Base-by-base conservation (phyloP, 1,139 yeast genomes). In the Suhomyces atakaporum region DNA sequence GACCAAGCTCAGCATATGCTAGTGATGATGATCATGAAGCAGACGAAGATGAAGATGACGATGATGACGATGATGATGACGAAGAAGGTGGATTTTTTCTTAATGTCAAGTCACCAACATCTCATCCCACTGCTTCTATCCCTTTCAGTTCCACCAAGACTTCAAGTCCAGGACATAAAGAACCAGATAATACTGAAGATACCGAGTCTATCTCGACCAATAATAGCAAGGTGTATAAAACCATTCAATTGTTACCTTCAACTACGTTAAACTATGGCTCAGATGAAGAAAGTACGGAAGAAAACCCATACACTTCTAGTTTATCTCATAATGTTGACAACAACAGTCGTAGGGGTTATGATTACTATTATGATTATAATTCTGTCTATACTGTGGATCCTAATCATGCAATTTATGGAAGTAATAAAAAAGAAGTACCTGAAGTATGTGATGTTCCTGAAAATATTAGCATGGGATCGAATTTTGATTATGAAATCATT, bases 361-460 rank as follows among this genome's bases (percentile, higher is more conserved):
- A 84, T 56, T 84, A 86, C 64, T 81, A 82, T 56, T 89, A 89
- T 57, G 96, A 89, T 62, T 88, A 88, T 60, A 87, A 86, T 55
- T 76, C 92, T 1, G 96, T 88, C 14, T 87, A 84, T 54, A 75
- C 80, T 3, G 75, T 69, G 25, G 79, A 78, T 47, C 76, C 77
- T 14, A 65, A 75, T 42, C 75, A 77, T 42, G 64, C 72, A 4
- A 58, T 68, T 9, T 67, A 62, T 45, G 70, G 70, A 1, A 18
- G 7, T 18, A 49, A 40, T 25, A 49, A 51, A 29, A 40, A 45
- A 28, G 46, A 36, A n/a, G 51, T 53, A 27, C 72, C 75, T 53
- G 62, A 62, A 40, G 75, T 71, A 16, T 66, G 66, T 44, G 77
- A 62, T 58, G 71, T 60, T 36, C 79, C 68, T 22, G 78, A 59